These are phyloP conservation scores for Eucalyptus tenuipes DNA, from an alignment of 345 rosid species.

Conservation along the genomic window DNA sequence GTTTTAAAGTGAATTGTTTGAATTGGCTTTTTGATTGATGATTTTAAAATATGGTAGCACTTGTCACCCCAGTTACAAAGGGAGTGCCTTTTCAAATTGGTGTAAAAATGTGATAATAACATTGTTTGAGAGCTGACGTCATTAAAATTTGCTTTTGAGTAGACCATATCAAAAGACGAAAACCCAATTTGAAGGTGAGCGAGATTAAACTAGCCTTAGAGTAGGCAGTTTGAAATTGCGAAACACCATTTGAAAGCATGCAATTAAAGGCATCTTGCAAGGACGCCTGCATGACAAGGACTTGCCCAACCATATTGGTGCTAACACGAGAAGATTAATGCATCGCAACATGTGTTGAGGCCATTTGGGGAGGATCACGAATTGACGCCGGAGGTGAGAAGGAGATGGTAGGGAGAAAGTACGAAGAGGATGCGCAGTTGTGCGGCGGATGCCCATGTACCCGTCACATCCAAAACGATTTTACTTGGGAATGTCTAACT, in stretches of 20 bases:
- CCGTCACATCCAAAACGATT: neutral
- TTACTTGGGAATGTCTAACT: neutral
- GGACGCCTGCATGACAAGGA: neutral
- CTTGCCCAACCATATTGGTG: neutral
- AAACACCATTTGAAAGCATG: no score
- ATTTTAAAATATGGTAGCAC: neutral
- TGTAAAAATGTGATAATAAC: neutral
- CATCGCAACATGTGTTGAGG: neutral
- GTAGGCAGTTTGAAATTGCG: neutral
- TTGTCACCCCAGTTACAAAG: fast-evolving
- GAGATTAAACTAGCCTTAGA: neutral
- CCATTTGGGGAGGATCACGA: neutral
- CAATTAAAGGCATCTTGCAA: neutral
- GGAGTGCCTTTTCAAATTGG: neutral
- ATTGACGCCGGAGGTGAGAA: neutral
- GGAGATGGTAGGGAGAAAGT: neutral
- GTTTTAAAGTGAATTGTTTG: no score
- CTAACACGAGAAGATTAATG: neutral
- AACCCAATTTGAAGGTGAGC: neutral
- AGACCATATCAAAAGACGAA: fast-evolving
- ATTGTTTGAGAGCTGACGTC: neutral
- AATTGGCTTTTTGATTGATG: neutral
- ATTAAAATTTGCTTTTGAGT: neutral
- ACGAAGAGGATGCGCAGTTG: neutral
- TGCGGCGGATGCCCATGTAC: neutral